Evolutionary conservation across 208 protist species (phyloP).

Genomic region (Phytomonas sp.): DNA sequence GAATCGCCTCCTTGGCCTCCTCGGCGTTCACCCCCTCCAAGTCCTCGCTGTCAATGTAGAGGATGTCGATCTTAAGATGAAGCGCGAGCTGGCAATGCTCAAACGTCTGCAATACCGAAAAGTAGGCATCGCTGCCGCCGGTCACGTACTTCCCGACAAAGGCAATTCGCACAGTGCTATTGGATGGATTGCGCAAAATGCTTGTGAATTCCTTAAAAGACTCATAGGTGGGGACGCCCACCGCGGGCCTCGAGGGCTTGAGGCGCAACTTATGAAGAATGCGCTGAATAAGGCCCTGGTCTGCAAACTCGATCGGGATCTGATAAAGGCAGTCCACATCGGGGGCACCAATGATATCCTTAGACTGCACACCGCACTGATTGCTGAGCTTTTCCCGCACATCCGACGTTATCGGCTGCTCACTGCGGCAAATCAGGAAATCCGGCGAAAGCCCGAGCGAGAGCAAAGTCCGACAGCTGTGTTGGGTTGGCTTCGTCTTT

Average conservation of each 20-base stretch:
- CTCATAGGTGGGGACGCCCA: slow-evolving; percentile 68
- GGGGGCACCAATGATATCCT: slow-evolving; percentile 93
- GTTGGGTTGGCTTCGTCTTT: slow-evolving; percentile 99
- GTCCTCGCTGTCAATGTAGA: slow-evolving; percentile 91
- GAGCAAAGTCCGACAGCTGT: slow-evolving; percentile 93
- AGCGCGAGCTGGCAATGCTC: slow-evolving; percentile 92
- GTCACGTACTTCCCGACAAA: slow-evolving; percentile 98
- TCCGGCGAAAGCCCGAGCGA: slow-evolving; percentile 96
- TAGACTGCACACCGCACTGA: slow-evolving; percentile 94
- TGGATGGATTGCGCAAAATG: slow-evolving; percentile 67
- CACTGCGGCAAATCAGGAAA: slow-evolving; percentile 96
- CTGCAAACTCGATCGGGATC: slow-evolving; percentile 90
- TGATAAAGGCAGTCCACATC: slow-evolving; percentile 96
- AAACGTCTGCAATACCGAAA: slow-evolving; percentile 96
- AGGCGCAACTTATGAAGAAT: slow-evolving; percentile 79
- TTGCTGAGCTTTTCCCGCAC: slow-evolving; percentile 92
- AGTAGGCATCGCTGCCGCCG: slow-evolving; percentile 95
- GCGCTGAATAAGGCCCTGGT: slow-evolving; percentile 78
- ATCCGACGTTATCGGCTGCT: slow-evolving; percentile 67
- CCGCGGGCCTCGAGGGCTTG: slow-evolving; percentile 14
- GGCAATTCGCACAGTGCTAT: slow-evolving; percentile 89
- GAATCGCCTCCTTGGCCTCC: slow-evolving; percentile 55
- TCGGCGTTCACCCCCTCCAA: slow-evolving; percentile 59
- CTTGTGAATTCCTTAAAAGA: slow-evolving; percentile 61
- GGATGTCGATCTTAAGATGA: slow-evolving; percentile 89